Evolutionary conservation across 345 rosid genomes (phyloP), one percentile per base, ranked within the genome.

Genomic region (Gossypium longicalyx): DNA sequence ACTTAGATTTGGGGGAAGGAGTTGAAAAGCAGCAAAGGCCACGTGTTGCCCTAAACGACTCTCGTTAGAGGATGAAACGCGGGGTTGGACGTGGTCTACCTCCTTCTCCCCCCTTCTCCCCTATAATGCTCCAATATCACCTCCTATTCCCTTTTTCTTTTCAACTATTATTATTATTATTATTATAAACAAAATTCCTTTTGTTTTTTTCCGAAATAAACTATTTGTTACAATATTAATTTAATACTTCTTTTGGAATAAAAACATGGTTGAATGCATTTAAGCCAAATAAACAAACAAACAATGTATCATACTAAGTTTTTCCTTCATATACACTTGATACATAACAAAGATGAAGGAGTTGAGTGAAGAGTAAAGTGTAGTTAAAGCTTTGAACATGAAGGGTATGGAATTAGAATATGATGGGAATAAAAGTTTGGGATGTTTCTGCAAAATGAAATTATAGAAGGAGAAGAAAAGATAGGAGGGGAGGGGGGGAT

Each of bases 41-140:
- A 82, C 85, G 85, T 82, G 83, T 74, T 67, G 41, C 29, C 29
- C 27, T 57, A 20, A 25, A 45, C 1, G 23, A 7, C 62, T 22
- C 67, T 71, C 25, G 49, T 41, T 20, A 17, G 85, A 80, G 82
- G 81, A 9, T 3, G 4, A 6, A 38, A 82, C 85, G 85, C 85
- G 85, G 85, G 71, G 49, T 74, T 76, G 7, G 75, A 77, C 82
- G 77, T 25, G 34, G 34, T 57, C 29, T 57, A 2, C 2, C 7
- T 6, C 41, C 41, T 34, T 7, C 41, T 5, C 41, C 41, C 41
- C 41, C 41, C 41, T 34, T 34, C 41, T 23, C 62, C 29, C 15
- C 9, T 19, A n/a, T 22, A 17, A 53, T 53, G 74, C 78, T 76
- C 80, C 67, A 73, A 68, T 57, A 60, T n/a, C 41, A 34, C 41